Conservation (phyloP, 1,284 basidiomycete genomes). For the Gymnopus androsaceus region DNA sequence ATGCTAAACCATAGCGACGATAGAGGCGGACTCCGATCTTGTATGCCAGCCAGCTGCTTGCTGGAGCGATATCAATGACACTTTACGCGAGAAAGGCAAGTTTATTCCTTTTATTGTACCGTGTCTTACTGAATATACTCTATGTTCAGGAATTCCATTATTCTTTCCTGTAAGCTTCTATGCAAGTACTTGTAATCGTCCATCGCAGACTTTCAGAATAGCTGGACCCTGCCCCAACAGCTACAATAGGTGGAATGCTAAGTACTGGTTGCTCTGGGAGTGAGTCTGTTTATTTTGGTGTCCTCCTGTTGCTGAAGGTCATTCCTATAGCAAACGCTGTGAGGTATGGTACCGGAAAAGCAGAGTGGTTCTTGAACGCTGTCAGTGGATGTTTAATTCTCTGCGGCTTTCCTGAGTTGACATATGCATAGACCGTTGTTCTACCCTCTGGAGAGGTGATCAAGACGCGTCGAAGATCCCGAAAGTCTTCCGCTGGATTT, state of each 20-base stretch:
- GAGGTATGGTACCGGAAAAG: constrained; percentile 84
- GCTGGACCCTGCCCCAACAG: constrained; percentile 78
- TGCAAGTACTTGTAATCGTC: not conserved
- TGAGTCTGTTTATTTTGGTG: not conserved
- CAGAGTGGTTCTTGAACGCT: constrained; percentile 82
- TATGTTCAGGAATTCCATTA: constrained; percentile 60
- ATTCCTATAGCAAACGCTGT: constrained; percentile 75
- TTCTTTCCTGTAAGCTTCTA: constrained; percentile 79
- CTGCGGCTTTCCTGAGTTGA: not conserved
- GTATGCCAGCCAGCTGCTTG: constrained; percentile 82
- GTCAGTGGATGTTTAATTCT: constrained; percentile 39
- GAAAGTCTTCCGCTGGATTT: constrained; percentile 91
- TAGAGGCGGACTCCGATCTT: constrained; percentile 79
- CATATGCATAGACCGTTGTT: constrained; percentile 75
- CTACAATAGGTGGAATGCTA: constrained; percentile 92
- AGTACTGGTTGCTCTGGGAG: constrained; percentile 65
- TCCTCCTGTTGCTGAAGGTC: not conserved
- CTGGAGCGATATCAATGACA: constrained; percentile 87
- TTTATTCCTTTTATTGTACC: not conserved
- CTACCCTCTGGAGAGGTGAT: constrained; percentile 91
- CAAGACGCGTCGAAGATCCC: constrained; percentile 84
- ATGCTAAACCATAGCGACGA: not conserved
- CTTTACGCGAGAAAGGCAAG: constrained; percentile 63
- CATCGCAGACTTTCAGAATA: constrained; percentile 27
- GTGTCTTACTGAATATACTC: not conserved